Evolutionary conservation across 2,329 filamentous ascomycete genomes (phyloP).

Genomic region (Colletotrichum spinosum): DNA sequence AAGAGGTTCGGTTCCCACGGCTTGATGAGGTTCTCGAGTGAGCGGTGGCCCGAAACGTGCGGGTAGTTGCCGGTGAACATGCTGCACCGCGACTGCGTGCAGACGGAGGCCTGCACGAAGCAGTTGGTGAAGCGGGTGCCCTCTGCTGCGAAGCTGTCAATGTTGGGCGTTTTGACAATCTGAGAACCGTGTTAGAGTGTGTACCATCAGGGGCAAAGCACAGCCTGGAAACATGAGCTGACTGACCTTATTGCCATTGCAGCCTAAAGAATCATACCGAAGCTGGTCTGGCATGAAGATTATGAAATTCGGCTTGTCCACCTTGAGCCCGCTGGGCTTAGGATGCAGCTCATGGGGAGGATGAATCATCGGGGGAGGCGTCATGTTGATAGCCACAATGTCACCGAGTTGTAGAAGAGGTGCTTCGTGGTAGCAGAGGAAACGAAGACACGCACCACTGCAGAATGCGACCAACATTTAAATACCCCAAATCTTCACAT

Average conservation of each 20-base stretch:
- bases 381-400: neutral
- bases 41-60: conserved; percentile 58
- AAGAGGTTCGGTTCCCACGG: conserved; percentile 62
- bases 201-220: neutral
- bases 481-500: neutral
- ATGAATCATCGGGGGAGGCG: conserved; percentile 3
- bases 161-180: conserved; percentile 52
- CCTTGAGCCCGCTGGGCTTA: conserved; percentile 36
- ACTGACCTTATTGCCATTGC: conserved; percentile 41
- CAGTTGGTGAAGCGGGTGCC: conserved; percentile 58
- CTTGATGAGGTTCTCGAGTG: conserved; percentile 59
- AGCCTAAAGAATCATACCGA: conserved; percentile 56
- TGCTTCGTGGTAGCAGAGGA: no score
- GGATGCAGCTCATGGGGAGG: conserved; percentile 28
- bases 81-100: conserved; percentile 58
- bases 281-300: conserved; percentile 63
- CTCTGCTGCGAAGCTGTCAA: conserved; percentile 52
- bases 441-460: no score
- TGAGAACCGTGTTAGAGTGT: neutral
- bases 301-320: conserved; percentile 49
- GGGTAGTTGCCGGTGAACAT: conserved; percentile 61
- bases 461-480: no score
- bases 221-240: no score
- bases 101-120: conserved; percentile 58
- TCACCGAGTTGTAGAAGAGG: no score